These are phyloP conservation scores for Boletus subparvulus DNA, from an alignment of 768 basidiomycete genomes.

Conservation along the genomic window DNA sequence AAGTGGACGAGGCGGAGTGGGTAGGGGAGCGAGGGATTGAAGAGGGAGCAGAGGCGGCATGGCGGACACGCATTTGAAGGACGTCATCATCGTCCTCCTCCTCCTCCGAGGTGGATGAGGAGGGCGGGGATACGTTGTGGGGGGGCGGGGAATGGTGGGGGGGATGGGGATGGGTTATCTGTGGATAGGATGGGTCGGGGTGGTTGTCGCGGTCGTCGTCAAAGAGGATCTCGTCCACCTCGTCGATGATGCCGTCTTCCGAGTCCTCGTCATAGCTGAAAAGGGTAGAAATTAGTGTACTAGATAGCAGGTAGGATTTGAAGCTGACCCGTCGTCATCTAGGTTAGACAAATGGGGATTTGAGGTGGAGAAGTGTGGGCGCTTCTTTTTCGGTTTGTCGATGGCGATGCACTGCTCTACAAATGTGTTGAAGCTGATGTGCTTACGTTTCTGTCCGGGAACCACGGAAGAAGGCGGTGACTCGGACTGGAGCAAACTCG, in stretches of 20 bases:
- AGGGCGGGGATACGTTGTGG: conserved; percentile 25
- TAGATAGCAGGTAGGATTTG: background rate
- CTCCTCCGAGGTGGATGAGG: conserved; percentile 39
- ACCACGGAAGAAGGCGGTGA: conserved; percentile 13
- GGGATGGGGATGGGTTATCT: conserved; percentile 14
- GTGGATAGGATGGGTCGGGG: conserved; percentile 14
- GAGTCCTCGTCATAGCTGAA: conserved; percentile 68
- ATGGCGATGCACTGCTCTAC: conserved; percentile 95
- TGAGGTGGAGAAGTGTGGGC: conserved; percentile 5
- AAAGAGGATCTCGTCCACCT: conserved; percentile 41
- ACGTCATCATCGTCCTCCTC: conserved; percentile 52
- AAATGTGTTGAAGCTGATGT: conserved; percentile 97
- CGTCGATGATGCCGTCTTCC: conserved; percentile 54
- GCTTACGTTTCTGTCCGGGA: conserved; percentile 61
- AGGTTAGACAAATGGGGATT: conserved; percentile 30
- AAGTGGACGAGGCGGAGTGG: conserved; percentile 33
- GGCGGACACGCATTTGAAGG: conserved; percentile 60
- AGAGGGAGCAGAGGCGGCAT: conserved; percentile 20
- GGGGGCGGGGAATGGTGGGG: conserved; percentile 24
- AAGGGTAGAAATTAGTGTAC: background rate
- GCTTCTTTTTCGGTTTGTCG: conserved; percentile 60
- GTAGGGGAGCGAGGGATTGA: conserved; percentile 38
- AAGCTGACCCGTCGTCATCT: conserved; percentile 65
- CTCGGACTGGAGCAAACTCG: conserved; percentile 18
- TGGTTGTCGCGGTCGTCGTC: conserved; percentile 30